Evolutionary conservation across 371 early-diverging fungal genomes (phyloP).

Genomic region (Rhizopus arrhizus): DNA sequence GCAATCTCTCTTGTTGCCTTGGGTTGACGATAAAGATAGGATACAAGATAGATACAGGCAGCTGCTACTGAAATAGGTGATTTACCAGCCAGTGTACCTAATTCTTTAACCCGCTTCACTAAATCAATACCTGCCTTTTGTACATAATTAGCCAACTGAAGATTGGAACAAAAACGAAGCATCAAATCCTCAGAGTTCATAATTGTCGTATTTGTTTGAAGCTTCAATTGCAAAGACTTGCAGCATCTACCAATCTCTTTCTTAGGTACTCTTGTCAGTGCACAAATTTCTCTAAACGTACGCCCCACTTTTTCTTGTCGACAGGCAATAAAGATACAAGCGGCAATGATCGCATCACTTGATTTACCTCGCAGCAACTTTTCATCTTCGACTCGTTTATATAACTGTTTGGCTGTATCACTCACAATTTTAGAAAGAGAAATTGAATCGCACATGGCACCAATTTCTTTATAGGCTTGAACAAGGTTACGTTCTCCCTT

Average conservation of each 20-base stretch:
- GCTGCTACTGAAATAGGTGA: constrained; percentile 92
- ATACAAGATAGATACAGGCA: constrained; percentile 86
- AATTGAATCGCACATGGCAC: constrained; percentile 89
- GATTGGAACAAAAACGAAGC: constrained; percentile 84
- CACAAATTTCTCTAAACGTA: constrained; percentile 98
- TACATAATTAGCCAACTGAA: constrained; percentile 74
- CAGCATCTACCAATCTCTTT: constrained; percentile 90
- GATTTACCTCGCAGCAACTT: constrained; percentile 90
- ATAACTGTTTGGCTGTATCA: constrained; percentile 95
- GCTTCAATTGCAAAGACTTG: constrained; percentile 73
- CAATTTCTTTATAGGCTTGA: constrained; percentile 92
- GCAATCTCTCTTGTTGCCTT: constrained; percentile 81
- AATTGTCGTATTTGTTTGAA: constrained; percentile 67
- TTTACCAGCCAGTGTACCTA: constrained; percentile 85
- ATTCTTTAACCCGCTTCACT: constrained; percentile 75
- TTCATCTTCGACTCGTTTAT: constrained; percentile 87
- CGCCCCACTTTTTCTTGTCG: constrained; percentile 90
- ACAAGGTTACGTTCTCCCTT: constrained; percentile 83
- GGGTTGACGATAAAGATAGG: constrained; percentile 67
- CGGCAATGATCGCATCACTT: constrained; percentile 92
- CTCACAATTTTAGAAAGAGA: constrained; percentile 84
- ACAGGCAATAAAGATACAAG: constrained; percentile 98
- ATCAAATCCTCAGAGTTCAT: constrained; percentile 82
- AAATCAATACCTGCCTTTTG: constrained; percentile 75
- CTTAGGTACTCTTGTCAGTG: constrained; percentile 91